Conservation (phyloP, 208 protist species). For the Porcisia deanei region DNA sequence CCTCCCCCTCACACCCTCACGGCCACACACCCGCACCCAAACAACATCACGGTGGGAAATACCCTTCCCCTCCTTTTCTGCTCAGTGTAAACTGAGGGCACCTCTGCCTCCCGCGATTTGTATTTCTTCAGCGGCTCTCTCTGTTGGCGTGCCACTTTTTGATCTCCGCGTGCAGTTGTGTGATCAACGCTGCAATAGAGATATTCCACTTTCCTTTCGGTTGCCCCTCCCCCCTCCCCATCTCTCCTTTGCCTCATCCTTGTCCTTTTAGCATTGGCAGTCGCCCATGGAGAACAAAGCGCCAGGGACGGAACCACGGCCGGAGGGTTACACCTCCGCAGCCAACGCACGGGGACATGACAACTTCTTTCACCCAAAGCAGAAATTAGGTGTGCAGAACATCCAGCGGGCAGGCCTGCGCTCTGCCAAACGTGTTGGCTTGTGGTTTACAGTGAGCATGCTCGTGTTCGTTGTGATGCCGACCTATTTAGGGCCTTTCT, state of each 20-base stretch:
- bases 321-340: conserved; percentile 59
- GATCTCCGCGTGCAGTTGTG: neutral
- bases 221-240: neutral
- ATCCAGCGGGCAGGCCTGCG: conserved; percentile 82
- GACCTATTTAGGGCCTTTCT: conserved; percentile 66
- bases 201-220: too few species aligned
- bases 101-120: neutral
- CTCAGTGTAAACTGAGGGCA: neutral
- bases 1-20: too few species aligned
- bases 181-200: neutral
- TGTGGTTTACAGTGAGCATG: conserved; percentile 51
- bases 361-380: conserved; percentile 79
- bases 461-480: conserved; percentile 57
- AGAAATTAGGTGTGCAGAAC: conserved; percentile 46
- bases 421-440: conserved; percentile 44
- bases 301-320: conserved; percentile 59
- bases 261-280: neutral
- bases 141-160: neutral
- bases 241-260: neutral
- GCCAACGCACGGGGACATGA: conserved; percentile 50
- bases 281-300: conserved; percentile 81
- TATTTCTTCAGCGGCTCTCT: neutral
- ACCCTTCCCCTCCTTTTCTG: neutral
- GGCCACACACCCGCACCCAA: neutral
- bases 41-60: neutral